phyloP scores from a whole-genome alignment of 2,329 filamentous ascomycete species.

The Ceratocystis albifundus region DNA sequence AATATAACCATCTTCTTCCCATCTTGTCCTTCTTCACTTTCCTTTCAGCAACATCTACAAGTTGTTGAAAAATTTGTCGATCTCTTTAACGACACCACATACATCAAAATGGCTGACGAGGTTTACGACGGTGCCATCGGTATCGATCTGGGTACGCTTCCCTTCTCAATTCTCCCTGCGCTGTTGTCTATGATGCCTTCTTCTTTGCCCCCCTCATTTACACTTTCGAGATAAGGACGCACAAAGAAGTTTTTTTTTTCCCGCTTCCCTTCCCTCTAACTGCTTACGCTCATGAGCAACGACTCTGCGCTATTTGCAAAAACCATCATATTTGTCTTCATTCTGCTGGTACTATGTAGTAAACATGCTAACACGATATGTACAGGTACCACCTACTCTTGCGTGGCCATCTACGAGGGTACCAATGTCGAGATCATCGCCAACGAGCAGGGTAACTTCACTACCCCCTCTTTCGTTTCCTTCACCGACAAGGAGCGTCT shows the following conservation, averaged over 20 bases:
- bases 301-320: background rate
- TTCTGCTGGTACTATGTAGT: too few relatives aligned
- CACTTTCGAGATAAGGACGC: slow-evolving; percentile 6
- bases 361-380: slow-evolving; percentile 20
- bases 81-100: slow-evolving; percentile 23
- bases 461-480: slow-evolving; percentile 96
- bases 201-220: slow-evolving; percentile 15
- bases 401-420: slow-evolving; percentile 98
- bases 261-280: background rate
- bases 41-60: slow-evolving; percentile 24
- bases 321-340: background rate
- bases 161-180: slow-evolving; percentile 12
- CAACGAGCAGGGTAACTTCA: slow-evolving; percentile 99
- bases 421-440: slow-evolving; percentile 99
- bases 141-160: slow-evolving; percentile 88
- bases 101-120: slow-evolving; percentile 71
- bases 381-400: slow-evolving; percentile 97
- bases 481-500: slow-evolving; percentile 98
- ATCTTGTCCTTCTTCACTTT: slow-evolving; percentile 23
- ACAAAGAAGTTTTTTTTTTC: slow-evolving; percentile 17
- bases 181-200: slow-evolving; percentile 22
- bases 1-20: slow-evolving; percentile 23
- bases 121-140: slow-evolving; percentile 99
- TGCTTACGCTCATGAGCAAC: background rate
- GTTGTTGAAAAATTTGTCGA: slow-evolving; percentile 24